Evolutionary conservation across 352 stramenopile species (phyloP).

Genomic region (Pythium sukuiense): DNA sequence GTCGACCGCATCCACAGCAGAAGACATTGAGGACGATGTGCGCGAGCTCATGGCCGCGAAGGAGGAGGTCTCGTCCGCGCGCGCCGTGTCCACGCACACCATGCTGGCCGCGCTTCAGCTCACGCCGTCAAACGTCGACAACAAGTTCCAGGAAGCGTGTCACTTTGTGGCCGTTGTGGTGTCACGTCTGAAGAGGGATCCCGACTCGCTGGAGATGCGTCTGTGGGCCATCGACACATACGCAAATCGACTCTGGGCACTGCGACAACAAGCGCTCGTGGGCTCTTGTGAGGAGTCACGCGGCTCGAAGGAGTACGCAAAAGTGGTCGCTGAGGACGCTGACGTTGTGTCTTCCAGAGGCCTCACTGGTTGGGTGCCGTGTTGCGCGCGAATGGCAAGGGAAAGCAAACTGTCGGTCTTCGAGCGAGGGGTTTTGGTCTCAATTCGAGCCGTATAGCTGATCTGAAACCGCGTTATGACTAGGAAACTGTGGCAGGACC

Average conservation of each 20-base stretch:
- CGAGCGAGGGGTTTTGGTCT: not conserved
- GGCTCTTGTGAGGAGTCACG: constrained; percentile 60
- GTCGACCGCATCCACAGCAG: not conserved
- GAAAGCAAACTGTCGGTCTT: constrained; percentile 49
- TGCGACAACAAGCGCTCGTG: constrained; percentile 57
- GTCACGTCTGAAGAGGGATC: constrained; percentile 52
- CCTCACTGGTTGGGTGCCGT: constrained; percentile 27
- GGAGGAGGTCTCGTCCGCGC: constrained; percentile 1
- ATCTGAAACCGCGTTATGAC: not conserved
- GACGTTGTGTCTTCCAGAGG: not conserved
- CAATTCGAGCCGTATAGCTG: too few relatives aligned
- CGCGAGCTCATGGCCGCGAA: constrained; percentile 34
- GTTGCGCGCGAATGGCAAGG: constrained; percentile 43
- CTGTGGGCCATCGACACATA: constrained; percentile 54
- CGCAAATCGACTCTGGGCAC: constrained; percentile 47
- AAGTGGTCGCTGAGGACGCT: constrained; percentile 9
- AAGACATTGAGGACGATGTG: constrained; percentile 32
- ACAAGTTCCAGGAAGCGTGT: constrained; percentile 45
- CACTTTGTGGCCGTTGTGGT: constrained; percentile 59
- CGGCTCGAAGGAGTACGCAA: constrained; percentile 45
- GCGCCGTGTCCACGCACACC: constrained; percentile 2
- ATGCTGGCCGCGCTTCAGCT: constrained; percentile 21
- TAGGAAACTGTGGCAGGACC: constrained; percentile 64
- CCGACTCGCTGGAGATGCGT: constrained; percentile 41
- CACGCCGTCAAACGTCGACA: constrained; percentile 10